A percentile compares a stretch with the other conserved stretches of the same genome.
Evolutionary conservation across 23 red algal species (phyloP).

Genomic region (Porphyridium purpureum): DNA sequence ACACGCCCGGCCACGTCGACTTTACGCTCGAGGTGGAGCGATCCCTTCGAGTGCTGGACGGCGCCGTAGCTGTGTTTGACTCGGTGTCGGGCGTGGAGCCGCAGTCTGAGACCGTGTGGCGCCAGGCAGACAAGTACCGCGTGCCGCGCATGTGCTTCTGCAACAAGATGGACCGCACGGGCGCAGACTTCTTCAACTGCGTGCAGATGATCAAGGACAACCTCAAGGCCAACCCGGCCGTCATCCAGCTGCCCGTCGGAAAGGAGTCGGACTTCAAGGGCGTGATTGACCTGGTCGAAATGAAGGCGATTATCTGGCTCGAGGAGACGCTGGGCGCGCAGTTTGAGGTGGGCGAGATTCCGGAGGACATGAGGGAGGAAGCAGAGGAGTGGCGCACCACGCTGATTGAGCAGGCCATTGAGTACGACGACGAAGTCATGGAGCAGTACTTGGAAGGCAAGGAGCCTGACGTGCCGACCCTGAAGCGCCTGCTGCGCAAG

Average conservation of each 20-base stretch:
- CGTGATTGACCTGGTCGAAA: slow-evolving; percentile 80
- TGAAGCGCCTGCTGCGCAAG: slow-evolving; percentile 70
- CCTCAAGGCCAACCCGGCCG: slow-evolving; percentile 58
- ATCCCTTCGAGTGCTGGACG: slow-evolving; percentile 88
- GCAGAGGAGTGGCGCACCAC: slow-evolving; percentile 72
- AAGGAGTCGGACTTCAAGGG: slow-evolving; percentile 67
- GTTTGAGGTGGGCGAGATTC: slow-evolving; percentile 76
- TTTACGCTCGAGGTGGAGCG: slow-evolving; percentile 99
- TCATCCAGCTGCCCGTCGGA: slow-evolving; percentile 86
- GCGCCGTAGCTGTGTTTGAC: slow-evolving; percentile 94
- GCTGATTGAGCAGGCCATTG: slow-evolving; percentile 78
- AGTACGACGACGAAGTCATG: slow-evolving; percentile 86
- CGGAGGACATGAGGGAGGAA: slow-evolving; percentile 45
- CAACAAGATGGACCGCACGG: slow-evolving; percentile 98
- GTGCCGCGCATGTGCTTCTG: slow-evolving; percentile 98
- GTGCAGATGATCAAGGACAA: slow-evolving; percentile 81
- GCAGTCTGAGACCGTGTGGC: slow-evolving; percentile 98
- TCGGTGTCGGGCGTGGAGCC: slow-evolving; percentile 91
- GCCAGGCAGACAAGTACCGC: slow-evolving; percentile 83
- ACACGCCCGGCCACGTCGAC: slow-evolving; percentile 98
- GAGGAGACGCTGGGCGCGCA: slow-evolving; percentile 70
- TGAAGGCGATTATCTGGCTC: slow-evolving; percentile 94
- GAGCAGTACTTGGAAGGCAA: slow-evolving; percentile 78
- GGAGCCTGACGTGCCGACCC: slow-evolving; percentile 25
- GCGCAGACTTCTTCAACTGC: slow-evolving; percentile 93